phyloP scores from a whole-genome alignment of 192 early-diverging fungal species.

The Pilaira anomala region DNA sequence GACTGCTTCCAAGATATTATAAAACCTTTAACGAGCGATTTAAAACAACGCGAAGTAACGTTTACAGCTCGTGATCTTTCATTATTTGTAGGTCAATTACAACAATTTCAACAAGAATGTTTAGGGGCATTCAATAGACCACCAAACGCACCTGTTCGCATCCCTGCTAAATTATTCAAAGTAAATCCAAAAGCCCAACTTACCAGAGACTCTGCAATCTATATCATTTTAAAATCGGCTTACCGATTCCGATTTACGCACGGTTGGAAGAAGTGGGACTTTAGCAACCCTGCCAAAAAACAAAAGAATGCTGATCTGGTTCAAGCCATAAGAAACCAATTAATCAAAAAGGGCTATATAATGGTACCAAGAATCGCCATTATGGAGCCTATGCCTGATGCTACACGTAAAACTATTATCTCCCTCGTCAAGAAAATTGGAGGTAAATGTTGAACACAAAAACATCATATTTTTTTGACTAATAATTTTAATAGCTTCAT shows the following conservation, averaged over 20 bases:
- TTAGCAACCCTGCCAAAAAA: conserved; percentile 29
- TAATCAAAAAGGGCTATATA: conserved; percentile 30
- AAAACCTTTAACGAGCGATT: conserved; percentile 33
- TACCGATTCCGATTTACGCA: conserved; percentile 42
- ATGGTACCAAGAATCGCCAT: conserved; percentile 42
- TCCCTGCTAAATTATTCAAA: conserved; percentile 50
- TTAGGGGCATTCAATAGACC: conserved; percentile 34
- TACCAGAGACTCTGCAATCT: conserved; percentile 29
- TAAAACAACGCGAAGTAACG: conserved; percentile 26
- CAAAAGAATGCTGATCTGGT: conserved; percentile 39
- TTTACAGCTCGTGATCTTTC: conserved; percentile 45
- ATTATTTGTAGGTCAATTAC: conserved; percentile 39
- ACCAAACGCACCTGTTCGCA: conserved; percentile 25
- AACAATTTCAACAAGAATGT: conserved; percentile 53
- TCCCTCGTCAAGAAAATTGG: conserved; percentile 31
- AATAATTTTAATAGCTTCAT: conserved; percentile 26
- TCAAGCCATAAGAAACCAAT: conserved; percentile 30
- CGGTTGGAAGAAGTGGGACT: conserved; percentile 43
- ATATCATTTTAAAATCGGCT: conserved; percentile 43
- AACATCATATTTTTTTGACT: neutral
- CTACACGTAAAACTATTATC: conserved; percentile 37
- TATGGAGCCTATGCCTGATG: conserved; percentile 28
- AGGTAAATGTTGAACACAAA: conserved; percentile 38
- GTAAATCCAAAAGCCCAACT: conserved; percentile 20
- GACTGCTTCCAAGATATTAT: conserved; percentile 42